Base-by-base conservation (phyloP, 2,329 filamentous ascomycete species). In the Penicillium hesseltinei region DNA sequence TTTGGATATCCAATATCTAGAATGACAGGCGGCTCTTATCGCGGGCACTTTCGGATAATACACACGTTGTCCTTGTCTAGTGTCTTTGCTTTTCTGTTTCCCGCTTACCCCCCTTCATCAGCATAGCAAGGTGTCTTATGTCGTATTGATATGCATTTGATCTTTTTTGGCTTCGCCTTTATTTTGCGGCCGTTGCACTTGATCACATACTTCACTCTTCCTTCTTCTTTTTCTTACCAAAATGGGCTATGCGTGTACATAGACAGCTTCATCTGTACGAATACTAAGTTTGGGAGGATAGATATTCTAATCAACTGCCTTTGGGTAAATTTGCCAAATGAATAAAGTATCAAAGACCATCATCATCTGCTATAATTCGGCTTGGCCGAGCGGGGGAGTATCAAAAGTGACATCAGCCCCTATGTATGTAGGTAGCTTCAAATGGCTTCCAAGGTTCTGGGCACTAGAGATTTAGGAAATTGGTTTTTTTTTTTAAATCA, bases 11-110 rank as follows among this genome's bases (percentile, higher is more conserved):
- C 15, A 51, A 56, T 56, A 54, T 59, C 27, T 19, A 48, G 55
- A 56, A 60, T 65, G 58, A 60, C 57, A 57, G 53, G 63, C 63
- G 58, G 61, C 63, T 63, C 56, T 33, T 56, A 48, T 35, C 40
- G 33, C 33, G 54, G 54, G 33, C 29, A 58, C 19, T 43, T 23
- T 52, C 52, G 46, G 54, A 27, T 17, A 33, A 21, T 21, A 40
- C 21, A 19, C 4, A 40, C 54, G 35, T 25, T 56, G 25, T 46
- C 5, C 19, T 35, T 39, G 36, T 47, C 23, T 27, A 10, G 29
- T 45, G 36, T 42, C 25, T 31, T 45, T 43, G 11, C 21, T 23
- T 53, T 48, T 35, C 33, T 7, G 6, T 33, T 51, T 39, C 40
- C 36, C 33, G 10, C 19, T 44, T 17, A 15, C 33, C 35, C 25